Evolutionary conservation across 768 basidiomycete genomes (phyloP).

Genomic region (Rhodosporidiobolus odoratus): DNA sequence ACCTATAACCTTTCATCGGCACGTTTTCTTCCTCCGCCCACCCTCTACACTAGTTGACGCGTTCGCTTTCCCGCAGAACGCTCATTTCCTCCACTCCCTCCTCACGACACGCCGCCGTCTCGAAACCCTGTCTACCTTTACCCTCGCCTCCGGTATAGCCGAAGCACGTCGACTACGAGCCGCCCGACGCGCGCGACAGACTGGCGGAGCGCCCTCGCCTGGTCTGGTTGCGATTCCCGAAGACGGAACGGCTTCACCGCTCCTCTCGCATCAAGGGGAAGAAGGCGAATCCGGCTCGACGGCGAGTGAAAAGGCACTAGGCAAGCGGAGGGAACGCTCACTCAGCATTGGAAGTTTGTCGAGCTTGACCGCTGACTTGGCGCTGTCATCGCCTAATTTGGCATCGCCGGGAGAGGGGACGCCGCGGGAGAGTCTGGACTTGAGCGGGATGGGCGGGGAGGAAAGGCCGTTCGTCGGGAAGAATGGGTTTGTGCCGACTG

Average conservation of each 20-base stretch:
- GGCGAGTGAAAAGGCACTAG: constrained; percentile 68
- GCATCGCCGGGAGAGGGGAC: background rate
- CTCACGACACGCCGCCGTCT: constrained; percentile 77
- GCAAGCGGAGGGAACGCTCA: constrained; percentile 75
- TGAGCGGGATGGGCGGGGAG: background rate
- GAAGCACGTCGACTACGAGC: constrained; percentile 63
- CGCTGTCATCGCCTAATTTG: constrained; percentile 11
- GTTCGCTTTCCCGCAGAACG: constrained; percentile 51
- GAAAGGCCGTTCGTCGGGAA: constrained; percentile 56
- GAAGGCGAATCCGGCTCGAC: background rate
- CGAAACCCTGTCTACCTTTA: constrained; percentile 86
- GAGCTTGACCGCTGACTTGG: constrained; percentile 8
- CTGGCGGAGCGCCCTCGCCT: background rate
- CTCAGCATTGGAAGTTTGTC: constrained; percentile 32
- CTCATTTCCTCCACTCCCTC: constrained; percentile 79
- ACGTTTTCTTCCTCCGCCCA: background rate
- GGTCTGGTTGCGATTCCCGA: background rate
- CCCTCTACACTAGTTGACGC: background rate
- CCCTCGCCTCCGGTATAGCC: constrained; percentile 72
- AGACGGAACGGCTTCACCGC: background rate
- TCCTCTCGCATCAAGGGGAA: background rate
- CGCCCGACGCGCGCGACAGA: constrained; percentile 25
- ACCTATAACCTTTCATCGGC: constrained; percentile 59
- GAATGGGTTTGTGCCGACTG: constrained; percentile 89
- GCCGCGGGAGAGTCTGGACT: background rate